phyloP scores from a whole-genome alignment of 345 rosid genomes.

The Salix brachista region DNA sequence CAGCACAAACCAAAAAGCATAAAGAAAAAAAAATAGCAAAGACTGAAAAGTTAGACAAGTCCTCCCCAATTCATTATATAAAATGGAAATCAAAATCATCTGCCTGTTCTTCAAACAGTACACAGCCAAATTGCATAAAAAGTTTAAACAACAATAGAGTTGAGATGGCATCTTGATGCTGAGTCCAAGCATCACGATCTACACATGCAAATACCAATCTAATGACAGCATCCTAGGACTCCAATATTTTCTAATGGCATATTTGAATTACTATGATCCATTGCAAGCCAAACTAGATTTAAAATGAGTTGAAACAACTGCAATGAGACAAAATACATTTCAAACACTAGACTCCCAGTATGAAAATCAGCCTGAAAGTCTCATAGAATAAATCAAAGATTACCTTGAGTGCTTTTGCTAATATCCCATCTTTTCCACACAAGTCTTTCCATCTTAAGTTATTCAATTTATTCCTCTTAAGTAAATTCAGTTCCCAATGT shows the following conservation, averaged over 20 bases:
- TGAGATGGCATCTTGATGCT: background rate
- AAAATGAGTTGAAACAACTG: background rate
- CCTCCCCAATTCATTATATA: background rate
- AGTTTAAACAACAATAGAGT: background rate
- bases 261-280: background rate
- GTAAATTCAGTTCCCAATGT: slow-evolving; percentile 86
- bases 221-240: background rate
- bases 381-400: slow-evolving; percentile 13
- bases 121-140: background rate
- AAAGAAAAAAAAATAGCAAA: background rate
- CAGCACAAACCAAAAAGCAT: background rate
- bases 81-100: background rate
- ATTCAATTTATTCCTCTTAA: slow-evolving; percentile 63
- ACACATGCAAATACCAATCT: background rate
- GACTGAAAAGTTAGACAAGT: background rate
- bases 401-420: slow-evolving; percentile 87
- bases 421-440: slow-evolving; percentile 81
- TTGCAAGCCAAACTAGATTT: background rate
- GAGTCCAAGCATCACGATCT: background rate
- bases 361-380: background rate
- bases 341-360: background rate
- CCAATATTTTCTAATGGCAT: background rate
- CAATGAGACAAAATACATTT: background rate
- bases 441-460: slow-evolving; percentile 84
- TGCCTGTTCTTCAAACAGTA: background rate